phyloP scores from a whole-genome alignment of 1,284 basidiomycete species.

The Leccinum subspadiceum region DNA sequence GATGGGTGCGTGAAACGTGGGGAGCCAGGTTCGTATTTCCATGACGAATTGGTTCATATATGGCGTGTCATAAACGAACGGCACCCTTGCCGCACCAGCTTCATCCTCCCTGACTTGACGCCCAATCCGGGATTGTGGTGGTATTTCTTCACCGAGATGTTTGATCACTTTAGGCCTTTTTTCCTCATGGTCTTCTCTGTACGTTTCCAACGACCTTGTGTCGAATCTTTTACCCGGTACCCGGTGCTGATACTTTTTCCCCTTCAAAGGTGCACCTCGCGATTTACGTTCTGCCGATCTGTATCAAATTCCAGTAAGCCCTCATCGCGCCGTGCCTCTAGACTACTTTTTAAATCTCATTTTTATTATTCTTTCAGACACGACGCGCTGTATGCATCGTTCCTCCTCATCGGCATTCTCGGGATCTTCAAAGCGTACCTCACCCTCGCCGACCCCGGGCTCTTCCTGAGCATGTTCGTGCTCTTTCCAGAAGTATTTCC shows the following conservation, averaged over 20 bases:
- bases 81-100: slow-evolving; percentile 36
- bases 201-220: slow-evolving; percentile 24
- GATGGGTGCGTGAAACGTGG: slow-evolving; percentile 79
- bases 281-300: slow-evolving; percentile 83
- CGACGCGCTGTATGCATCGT: slow-evolving; percentile 81
- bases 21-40: slow-evolving; percentile 68
- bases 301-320: slow-evolving; percentile 80
- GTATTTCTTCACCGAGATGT: slow-evolving; percentile 99
- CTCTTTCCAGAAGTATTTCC: slow-evolving; percentile 84
- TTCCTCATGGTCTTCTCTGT: slow-evolving; percentile 97
- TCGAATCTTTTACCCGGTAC: neutral
- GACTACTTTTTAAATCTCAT: neutral
- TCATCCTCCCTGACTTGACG: slow-evolving; percentile 80
- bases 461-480: slow-evolving; percentile 79
- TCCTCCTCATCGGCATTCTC: slow-evolving; percentile 76
- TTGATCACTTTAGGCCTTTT: slow-evolving; percentile 95
- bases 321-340: neutral
- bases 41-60: neutral
- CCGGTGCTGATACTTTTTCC: neutral
- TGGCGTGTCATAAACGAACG: neutral
- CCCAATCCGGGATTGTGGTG: slow-evolving; percentile 96
- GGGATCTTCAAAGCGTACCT: slow-evolving; percentile 93
- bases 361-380: slow-evolving; percentile 46
- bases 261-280: slow-evolving; percentile 72
- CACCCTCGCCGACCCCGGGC: slow-evolving; percentile 82